phyloP scores from a whole-genome alignment of 805 yeast species.

The Ogataea dorogensis region DNA sequence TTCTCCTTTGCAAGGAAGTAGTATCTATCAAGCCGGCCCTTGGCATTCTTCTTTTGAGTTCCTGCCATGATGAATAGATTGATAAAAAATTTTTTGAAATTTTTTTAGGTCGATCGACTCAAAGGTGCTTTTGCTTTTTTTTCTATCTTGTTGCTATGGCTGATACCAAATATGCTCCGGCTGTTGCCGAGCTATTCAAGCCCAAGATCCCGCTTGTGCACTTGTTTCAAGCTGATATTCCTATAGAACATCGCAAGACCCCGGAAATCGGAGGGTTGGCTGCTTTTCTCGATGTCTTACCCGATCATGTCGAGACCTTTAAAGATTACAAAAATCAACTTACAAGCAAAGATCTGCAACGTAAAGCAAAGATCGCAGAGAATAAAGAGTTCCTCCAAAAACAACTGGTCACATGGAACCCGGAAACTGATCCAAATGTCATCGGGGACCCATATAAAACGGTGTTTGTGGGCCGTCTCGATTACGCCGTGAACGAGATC shows the following conservation, averaged over 20 bases:
- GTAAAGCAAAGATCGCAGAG: too few relatives aligned
- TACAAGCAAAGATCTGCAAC: too few relatives aligned
- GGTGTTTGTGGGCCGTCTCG: slow-evolving; percentile 72
- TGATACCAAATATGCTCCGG: slow-evolving; percentile 26
- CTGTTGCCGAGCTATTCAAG: slow-evolving; percentile 50
- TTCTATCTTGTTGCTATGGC: slow-evolving; percentile 13
- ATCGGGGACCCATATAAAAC: slow-evolving; percentile 76
- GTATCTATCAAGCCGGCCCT: slow-evolving; percentile 99
- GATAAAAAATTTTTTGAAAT: slow-evolving; percentile 6
- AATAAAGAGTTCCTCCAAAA: slow-evolving; percentile 34
- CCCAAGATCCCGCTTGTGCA: slow-evolving; percentile 58
- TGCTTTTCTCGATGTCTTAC: slow-evolving; percentile 25
- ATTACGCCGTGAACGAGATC: slow-evolving; percentile 60
- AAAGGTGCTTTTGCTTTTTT: neutral
- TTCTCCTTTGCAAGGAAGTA: slow-evolving; percentile 95
- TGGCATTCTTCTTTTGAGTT: slow-evolving; percentile 92
- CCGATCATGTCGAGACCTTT: slow-evolving; percentile 32
- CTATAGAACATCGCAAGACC: slow-evolving; percentile 48
- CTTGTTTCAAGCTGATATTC: slow-evolving; percentile 48
- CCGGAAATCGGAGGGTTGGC: slow-evolving; percentile 47
- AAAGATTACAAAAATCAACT: slow-evolving; percentile 13
- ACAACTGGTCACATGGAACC: slow-evolving; percentile 48
- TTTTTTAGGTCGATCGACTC: slow-evolving; percentile 11
- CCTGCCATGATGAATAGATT: slow-evolving; percentile 43
- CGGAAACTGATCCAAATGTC: slow-evolving; percentile 53